Conservation (phyloP, 2,329 filamentous ascomycete genomes). For the Diaporthe batatas region DNA sequence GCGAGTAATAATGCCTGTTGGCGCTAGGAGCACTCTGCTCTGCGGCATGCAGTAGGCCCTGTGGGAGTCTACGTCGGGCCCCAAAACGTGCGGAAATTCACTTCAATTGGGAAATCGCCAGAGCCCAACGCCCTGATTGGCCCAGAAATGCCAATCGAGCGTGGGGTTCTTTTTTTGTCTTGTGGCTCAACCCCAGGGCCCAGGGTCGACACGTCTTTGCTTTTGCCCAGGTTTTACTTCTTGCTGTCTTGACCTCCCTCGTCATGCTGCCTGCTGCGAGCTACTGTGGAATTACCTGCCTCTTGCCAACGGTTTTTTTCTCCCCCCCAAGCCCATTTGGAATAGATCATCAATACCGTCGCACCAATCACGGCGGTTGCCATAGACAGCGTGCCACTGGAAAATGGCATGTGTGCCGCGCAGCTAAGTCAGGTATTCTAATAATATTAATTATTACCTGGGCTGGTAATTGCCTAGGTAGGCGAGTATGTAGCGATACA, state of each 20-base stretch:
- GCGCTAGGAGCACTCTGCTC: conserved; percentile 33
- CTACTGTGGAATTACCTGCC: too few relatives aligned
- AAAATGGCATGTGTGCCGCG: conserved; percentile 5
- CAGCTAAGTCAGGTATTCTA: conserved; percentile 5
- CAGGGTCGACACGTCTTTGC: conserved; percentile 27
- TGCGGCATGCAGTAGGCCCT: conserved; percentile 6
- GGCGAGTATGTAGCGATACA: neutral
- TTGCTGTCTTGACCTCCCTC: conserved; percentile 10
- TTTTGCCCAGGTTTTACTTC: conserved; percentile 10
- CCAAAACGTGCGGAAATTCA: conserved; percentile 34
- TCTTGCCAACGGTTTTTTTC: conserved; percentile 23
- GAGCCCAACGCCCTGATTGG: conserved; percentile 52
- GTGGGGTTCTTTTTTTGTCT: conserved; percentile 38
- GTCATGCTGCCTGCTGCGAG: conserved; percentile 10
- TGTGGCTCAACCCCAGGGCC: conserved; percentile 31
- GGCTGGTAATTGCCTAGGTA: neutral
- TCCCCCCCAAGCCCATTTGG: conserved; percentile 8
- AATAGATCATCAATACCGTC: conserved; percentile 11
- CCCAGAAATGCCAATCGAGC: conserved; percentile 47
- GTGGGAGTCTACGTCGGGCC: conserved; percentile 13
- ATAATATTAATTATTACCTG: conserved; percentile 7
- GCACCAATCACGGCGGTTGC: conserved; percentile 14
- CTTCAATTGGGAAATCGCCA: conserved; percentile 45
- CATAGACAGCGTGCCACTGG: conserved; percentile 4
- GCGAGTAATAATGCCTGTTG: conserved; percentile 42